Conservation (phyloP, 768 basidiomycete genomes). For the Vishniacozyma victoriae region DNA sequence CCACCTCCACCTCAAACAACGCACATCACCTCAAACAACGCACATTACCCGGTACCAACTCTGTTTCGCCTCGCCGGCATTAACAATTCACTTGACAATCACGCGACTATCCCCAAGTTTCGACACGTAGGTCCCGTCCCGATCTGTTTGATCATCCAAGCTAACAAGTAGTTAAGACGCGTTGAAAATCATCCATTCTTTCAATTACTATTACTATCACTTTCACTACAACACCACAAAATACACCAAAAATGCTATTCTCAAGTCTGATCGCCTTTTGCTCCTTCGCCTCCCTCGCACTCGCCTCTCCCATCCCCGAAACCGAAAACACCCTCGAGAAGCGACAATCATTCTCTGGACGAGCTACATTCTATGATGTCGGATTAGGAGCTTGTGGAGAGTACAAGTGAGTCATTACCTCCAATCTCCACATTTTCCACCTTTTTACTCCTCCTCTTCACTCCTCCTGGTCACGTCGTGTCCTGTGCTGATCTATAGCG, state of each 20-base stretch:
- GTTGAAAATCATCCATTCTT: background rate
- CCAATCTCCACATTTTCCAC: background rate
- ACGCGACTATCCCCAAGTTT: too few species aligned
- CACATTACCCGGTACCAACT: background rate
- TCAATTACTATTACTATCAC: background rate
- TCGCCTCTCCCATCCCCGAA: constrained; percentile 19
- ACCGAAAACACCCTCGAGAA: constrained; percentile 11
- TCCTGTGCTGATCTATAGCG: constrained; percentile 14
- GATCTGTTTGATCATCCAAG: constrained; percentile 1
- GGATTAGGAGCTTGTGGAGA: constrained; percentile 53
- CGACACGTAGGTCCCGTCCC: too few species aligned
- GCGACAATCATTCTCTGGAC: constrained; percentile 19
- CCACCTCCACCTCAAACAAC: background rate
- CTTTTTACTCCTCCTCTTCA: background rate
- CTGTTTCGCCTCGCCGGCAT: too few species aligned
- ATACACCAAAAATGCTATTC: constrained; percentile 5
- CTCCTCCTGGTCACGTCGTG: too few species aligned
- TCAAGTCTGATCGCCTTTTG: too few species aligned
- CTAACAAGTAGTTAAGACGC: background rate
- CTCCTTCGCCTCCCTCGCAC: constrained; percentile 7
- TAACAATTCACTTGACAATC: too few species aligned
- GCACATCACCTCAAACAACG: background rate
- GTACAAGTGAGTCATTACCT: constrained; percentile 21
- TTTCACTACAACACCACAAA: background rate
- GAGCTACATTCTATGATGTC: constrained; percentile 49